Conservation (phyloP, 352 stramenopile species). For the Blastocystis sp. region DNA sequence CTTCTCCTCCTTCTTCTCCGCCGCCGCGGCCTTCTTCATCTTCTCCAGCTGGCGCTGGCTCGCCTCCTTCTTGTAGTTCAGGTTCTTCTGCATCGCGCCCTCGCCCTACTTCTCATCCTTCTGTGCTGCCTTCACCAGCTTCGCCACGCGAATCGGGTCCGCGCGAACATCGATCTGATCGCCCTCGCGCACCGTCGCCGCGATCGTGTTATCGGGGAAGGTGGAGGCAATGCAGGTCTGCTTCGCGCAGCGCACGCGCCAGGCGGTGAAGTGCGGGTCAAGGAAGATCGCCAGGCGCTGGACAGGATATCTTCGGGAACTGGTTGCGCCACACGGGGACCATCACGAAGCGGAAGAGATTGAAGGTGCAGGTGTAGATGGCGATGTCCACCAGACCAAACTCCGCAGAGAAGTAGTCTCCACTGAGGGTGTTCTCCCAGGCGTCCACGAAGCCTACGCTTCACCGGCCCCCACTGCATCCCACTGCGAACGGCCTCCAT, state of each 20-base stretch:
- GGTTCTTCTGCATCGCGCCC: conserved; percentile 32
- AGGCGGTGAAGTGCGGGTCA: conserved; percentile 12
- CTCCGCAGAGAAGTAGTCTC: neutral
- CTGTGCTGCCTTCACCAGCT: neutral
- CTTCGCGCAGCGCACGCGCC: conserved; percentile 29
- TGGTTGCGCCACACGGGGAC: conserved; percentile 10
- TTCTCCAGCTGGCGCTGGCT: conserved; percentile 54
- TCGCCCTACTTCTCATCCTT: neutral
- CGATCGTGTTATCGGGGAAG: neutral
- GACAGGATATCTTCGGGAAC: conserved; percentile 55
- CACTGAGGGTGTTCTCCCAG: conserved; percentile 27
- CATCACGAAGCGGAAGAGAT: conserved; percentile 64
- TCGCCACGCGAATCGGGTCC: neutral
- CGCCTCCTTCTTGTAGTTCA: conserved; percentile 47
- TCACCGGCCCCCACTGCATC: neutral
- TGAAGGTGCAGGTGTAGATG: conserved; percentile 39
- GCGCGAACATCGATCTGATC: conserved; percentile 49
- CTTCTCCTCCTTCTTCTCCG: neutral
- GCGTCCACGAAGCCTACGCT: conserved; percentile 31
- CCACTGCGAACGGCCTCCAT: conserved; percentile 6
- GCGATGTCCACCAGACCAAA: conserved; percentile 47
- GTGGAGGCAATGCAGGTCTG: neutral
- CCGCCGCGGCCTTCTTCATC: neutral
- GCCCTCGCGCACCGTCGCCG: conserved; percentile 37
- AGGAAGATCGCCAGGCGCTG: neutral